Evolutionary conservation across 495 filamentous ascomycete genomes (phyloP).

Genomic region (Glonium stellatum): DNA sequence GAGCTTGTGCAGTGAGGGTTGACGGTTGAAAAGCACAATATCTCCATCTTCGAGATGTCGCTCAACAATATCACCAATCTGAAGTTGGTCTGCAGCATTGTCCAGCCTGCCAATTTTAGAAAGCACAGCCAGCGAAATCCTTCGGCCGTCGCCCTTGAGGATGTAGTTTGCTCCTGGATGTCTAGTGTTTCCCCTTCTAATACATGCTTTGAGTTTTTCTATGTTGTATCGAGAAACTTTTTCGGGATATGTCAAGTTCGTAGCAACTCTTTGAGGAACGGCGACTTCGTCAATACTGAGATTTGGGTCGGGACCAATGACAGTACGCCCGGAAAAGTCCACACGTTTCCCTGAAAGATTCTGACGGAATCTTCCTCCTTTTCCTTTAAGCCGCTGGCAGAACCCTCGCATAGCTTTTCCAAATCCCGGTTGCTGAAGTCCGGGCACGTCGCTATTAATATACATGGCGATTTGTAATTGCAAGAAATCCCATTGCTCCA

Average conservation of each 20-base stretch:
- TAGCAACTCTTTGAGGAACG: conserved; percentile 79
- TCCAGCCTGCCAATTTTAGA: conserved; percentile 45
- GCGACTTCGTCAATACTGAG: conserved; percentile 90
- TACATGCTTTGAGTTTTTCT: conserved; percentile 63
- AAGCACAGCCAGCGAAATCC: conserved; percentile 53
- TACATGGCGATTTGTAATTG: conserved; percentile 94
- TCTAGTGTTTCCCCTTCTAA: conserved; percentile 63
- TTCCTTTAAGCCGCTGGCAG: conserved; percentile 91
- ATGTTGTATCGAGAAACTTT: conserved; percentile 75
- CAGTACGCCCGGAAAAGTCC: conserved; percentile 93
- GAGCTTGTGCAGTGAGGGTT: conserved; percentile 95
- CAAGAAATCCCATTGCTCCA: conserved; percentile 98
- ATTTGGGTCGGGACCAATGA: conserved; percentile 96
- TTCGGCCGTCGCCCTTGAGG: conserved; percentile 49
- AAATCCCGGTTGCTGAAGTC: conserved; percentile 65
- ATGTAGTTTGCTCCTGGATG: conserved; percentile 87
- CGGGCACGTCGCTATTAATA: conserved; percentile 94
- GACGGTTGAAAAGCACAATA: conserved; percentile 95
- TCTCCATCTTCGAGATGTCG: conserved; percentile 93
- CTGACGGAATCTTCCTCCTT: conserved; percentile 93
- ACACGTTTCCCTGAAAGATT: conserved; percentile 98
- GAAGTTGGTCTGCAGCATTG: conserved; percentile 59
- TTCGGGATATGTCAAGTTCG: conserved; percentile 92
- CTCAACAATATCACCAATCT: conserved; percentile 83
- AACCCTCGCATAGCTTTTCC: conserved; percentile 84